Conservation (phyloP, 2,329 filamentous ascomycete species). For the Fusarium drepaniforme region DNA sequence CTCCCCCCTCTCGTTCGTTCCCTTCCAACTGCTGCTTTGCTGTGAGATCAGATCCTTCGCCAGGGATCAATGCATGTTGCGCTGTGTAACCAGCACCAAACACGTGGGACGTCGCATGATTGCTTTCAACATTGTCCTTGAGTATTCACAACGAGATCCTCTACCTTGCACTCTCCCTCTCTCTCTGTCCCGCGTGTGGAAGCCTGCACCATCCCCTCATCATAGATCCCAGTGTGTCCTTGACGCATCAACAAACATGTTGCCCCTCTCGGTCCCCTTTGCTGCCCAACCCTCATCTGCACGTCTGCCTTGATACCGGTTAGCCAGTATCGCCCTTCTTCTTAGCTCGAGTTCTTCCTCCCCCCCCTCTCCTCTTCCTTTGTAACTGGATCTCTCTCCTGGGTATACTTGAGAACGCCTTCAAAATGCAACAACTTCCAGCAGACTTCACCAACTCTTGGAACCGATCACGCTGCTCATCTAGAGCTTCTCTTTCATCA, state of each 20-base stretch:
- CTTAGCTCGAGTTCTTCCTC: not conserved
- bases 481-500: conserved; percentile 11
- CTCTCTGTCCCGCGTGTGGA: not conserved
- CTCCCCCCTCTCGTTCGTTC: not conserved
- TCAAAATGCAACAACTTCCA: not conserved
- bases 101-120: not conserved
- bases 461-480: conserved; percentile 9
- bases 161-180: not conserved
- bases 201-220: not conserved
- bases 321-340: not conserved
- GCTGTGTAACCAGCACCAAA: not conserved
- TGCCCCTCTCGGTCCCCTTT: not conserved
- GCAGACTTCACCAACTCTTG: not conserved
- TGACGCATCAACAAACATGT: not conserved
- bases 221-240: not conserved
- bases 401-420: not conserved
- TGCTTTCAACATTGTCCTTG: not conserved
- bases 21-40: not conserved
- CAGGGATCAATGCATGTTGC: not conserved
- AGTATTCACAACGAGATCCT: not conserved
- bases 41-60: not conserved
- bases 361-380: not conserved
- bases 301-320: not conserved
- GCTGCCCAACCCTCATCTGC: not conserved
- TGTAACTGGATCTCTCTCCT: not conserved